phyloP scores from a whole-genome alignment of 371 early-diverging fungal genomes.

The Vairimorpha ceranae region DNA sequence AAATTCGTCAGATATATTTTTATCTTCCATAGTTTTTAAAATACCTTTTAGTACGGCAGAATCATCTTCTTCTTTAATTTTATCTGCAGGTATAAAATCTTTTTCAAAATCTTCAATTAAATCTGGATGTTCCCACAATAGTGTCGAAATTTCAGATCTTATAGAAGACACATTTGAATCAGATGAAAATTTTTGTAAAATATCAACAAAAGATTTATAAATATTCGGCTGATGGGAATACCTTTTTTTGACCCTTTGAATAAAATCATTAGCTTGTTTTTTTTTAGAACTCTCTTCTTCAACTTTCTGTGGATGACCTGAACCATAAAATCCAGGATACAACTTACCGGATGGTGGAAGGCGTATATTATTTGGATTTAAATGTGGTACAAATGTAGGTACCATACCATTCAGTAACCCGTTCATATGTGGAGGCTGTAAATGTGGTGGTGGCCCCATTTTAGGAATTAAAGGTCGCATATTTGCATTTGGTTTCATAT shows the following conservation, averaged over 20 bases:
- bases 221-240: slow-evolving; percentile 49
- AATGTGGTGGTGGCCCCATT: slow-evolving; percentile 5
- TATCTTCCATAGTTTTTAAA: slow-evolving; percentile 66
- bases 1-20: slow-evolving; percentile 82
- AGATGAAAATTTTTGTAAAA: slow-evolving; percentile 51
- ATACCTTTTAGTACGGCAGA: slow-evolving; percentile 53
- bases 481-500: neutral
- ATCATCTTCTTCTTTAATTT: slow-evolving; percentile 29
- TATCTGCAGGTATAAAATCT: slow-evolving; percentile 77
- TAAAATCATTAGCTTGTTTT: slow-evolving; percentile 54
- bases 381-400: slow-evolving; percentile 1
- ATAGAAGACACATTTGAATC: slow-evolving; percentile 43
- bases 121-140: slow-evolving; percentile 57
- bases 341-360: neutral
- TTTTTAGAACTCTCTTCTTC: slow-evolving; percentile 38
- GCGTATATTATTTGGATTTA: neutral
- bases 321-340: neutral
- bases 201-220: slow-evolving; percentile 58
- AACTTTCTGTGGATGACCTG: neutral
- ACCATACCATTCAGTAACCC: neutral
- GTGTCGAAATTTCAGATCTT: slow-evolving; percentile 37
- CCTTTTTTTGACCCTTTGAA: slow-evolving; percentile 60
- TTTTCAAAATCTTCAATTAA: slow-evolving; percentile 65
- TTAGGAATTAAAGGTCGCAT: slow-evolving; percentile 12
- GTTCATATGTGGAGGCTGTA: neutral